These are phyloP conservation scores for Saccharomycopsis phalli DNA, from an alignment of 1,139 yeast genomes.

Conservation along the genomic window DNA sequence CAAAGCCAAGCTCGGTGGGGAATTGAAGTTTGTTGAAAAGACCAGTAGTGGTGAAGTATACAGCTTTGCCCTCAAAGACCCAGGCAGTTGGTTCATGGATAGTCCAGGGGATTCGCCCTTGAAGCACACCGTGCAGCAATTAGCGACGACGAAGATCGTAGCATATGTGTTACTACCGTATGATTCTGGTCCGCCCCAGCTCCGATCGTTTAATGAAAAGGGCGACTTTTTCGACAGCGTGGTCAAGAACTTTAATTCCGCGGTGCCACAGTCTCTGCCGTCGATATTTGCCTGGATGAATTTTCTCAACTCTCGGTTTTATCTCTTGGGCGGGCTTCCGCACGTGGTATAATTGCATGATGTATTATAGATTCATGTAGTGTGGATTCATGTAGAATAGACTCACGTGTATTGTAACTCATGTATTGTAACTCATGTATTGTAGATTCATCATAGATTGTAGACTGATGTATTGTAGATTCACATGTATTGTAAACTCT, in stretches of 20 bases:
- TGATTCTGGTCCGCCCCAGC: not conserved
- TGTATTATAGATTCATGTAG: too few relatives aligned
- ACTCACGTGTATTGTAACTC: too few relatives aligned
- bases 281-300: constrained; percentile 3
- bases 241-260: not conserved
- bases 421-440: too few relatives aligned
- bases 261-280: not conserved
- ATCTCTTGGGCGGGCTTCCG: constrained; percentile 9
- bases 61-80: not conserved
- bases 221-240: constrained; percentile 1
- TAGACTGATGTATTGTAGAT: too few relatives aligned
- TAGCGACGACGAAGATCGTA: not conserved
- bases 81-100: not conserved
- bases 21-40: not conserved
- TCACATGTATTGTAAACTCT: too few relatives aligned
- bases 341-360: too few relatives aligned
- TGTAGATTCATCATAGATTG: too few relatives aligned
- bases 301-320: constrained; percentile 6
- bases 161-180: not conserved
- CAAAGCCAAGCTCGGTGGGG: not conserved
- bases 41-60: not conserved
- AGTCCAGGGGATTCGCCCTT: not conserved
- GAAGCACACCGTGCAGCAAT: not conserved
- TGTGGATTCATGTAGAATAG: too few relatives aligned
- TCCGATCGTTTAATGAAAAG: not conserved